Evolutionary conservation across 2,329 filamentous ascomycete genomes (phyloP), one percentile per base, ranked within the genome.

Genomic region (Emmonsia crescens): DNA sequence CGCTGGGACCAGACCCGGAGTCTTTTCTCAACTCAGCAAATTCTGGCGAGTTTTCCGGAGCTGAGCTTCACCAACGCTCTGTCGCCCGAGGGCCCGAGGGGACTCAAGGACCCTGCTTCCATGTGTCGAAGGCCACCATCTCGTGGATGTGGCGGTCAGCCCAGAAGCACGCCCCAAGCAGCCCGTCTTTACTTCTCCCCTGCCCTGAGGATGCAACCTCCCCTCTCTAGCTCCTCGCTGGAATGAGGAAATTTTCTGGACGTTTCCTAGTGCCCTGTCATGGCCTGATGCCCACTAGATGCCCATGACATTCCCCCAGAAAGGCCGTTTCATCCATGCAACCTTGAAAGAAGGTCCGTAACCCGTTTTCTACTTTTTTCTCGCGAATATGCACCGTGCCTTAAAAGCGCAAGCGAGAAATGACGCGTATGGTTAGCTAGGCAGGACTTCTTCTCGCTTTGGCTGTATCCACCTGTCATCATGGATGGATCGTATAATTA

Each of bases 21-120:
- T 21, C 61, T 61, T 65, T 65, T 57, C 65, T 66, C 61, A 66
- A 66, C 65, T 64, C 38, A 66, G 65, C 62, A 66, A 66, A 66
- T 59, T 65, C 65, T 63, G 65, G 65, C 65, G 65, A 66, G 65
- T 38, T 62, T 63, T 55, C 51, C 8, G 12, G 24, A 49, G 46
- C 24, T 49, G 46, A 29, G 24, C 14, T 49, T 29, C 4, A 27
- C 24, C 24, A 49, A 49, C 24, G 12, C 46, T 6, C 24, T 29
- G 24, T 29, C 46, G 12, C 21, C 46, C 46, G 12, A 49, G 24
- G 46, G 46, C 46, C 24, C 24, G 24, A 49, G 6, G 46, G 46
- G 10, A 49, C n/a, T n/a, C n/a, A n/a, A 38, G 36, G 51, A 54
- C 51, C 51, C 51, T 54, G 27, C 51, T 36, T 5, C 51, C 51